Percentiles rank a stretch among this genome's conserved stretches.
Evolutionary conservation across 1,284 basidiomycete species (phyloP).

Genomic region (Rugosomyces carneus): DNA sequence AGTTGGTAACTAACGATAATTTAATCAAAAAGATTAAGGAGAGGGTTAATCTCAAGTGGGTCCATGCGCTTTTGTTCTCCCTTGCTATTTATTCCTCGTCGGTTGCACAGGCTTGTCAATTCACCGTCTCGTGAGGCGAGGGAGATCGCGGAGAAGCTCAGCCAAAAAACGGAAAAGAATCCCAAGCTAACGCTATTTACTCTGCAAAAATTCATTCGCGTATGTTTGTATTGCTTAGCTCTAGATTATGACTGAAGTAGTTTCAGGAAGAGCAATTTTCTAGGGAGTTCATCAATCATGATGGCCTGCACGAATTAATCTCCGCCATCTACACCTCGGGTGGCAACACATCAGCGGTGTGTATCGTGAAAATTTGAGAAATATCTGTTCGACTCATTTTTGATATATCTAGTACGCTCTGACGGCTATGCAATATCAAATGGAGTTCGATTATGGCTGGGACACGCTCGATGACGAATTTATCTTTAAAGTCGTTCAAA

Average conservation of each 20-base stretch:
- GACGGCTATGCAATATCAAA: slow-evolving; percentile 79
- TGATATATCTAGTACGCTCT: slow-evolving; percentile 66
- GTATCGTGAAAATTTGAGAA: slow-evolving; percentile 18
- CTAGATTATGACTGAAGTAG: slow-evolving; percentile 3
- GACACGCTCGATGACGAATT: slow-evolving; percentile 64
- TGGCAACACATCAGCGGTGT: slow-evolving; percentile 84
- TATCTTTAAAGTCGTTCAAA: slow-evolving; percentile 74
- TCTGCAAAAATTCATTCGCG: slow-evolving; percentile 79
- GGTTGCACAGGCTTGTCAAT: slow-evolving; percentile 59
- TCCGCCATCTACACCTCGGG: slow-evolving; percentile 61
- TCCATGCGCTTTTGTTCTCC: slow-evolving; percentile 15
- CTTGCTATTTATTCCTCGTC: neutral
- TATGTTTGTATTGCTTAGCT: slow-evolving; percentile 26
- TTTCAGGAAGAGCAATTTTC: slow-evolving; percentile 83
- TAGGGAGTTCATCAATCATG: slow-evolving; percentile 75
- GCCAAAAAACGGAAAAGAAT: slow-evolving; percentile 53
- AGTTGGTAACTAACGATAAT: slow-evolving; percentile 89
- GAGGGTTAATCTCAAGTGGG: slow-evolving; percentile 76
- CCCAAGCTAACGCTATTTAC: slow-evolving; percentile 71
- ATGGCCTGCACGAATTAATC: slow-evolving; percentile 75
- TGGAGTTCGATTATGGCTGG: slow-evolving; percentile 84
- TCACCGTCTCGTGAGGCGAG: slow-evolving; percentile 78
- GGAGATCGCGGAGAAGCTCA: slow-evolving; percentile 73
- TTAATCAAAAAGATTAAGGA: slow-evolving; percentile 75
- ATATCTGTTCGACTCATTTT: slow-evolving; percentile 4